Base-by-base conservation (phyloP, 2,329 filamentous ascomycete genomes). In the Alternaria metachromatica region DNA sequence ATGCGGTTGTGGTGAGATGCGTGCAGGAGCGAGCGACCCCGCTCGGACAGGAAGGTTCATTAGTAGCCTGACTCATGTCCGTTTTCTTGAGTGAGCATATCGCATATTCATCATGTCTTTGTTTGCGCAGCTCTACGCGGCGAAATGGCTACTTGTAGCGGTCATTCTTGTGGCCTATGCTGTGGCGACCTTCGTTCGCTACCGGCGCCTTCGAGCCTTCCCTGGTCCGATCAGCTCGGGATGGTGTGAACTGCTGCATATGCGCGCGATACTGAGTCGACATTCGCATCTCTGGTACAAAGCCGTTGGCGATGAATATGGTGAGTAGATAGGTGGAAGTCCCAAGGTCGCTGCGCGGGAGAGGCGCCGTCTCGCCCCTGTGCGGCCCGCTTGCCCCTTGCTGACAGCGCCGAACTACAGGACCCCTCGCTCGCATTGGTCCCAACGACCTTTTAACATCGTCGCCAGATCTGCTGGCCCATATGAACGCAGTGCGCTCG, bases 371-470 rank as follows among this genome's bases (percentile, higher is more conserved):
- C 37, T 18, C 3, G 37, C n/a, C 37, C n/a, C 37, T 18, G 37
- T 41, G 37, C 48, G 25, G 46, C 46, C 46, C 46, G 26, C 26
- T 41, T 41, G 37, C 37, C 37, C 48, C 48, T 18, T 50, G 48
- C 48, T 50, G 25, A 50, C n/a, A 50, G 48, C 58, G 21, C 18
- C 26, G 10, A 23, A 25, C n/a, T 6, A 0, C 9, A 80, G 80
- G 79, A 11, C 69, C 75, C 13, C 75, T 82, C 53, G 81, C 80
- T 72, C 50, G 84, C 20, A 76, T 84, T n/a, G 81, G 82, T 0
- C 84, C 85, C 6, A 84, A 83, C 25, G 69, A 85, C 44, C 72
- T 86, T 26, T 64, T 84, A 46, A 85, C 84, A 0, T 81, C 81
- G 4, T 83, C 84, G 13, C 79, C 84, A 0, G 82, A 85, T 48